Evolutionary conservation across 2,329 filamentous ascomycete species (phyloP).

Genomic region (Calonectria pauciramosa): DNA sequence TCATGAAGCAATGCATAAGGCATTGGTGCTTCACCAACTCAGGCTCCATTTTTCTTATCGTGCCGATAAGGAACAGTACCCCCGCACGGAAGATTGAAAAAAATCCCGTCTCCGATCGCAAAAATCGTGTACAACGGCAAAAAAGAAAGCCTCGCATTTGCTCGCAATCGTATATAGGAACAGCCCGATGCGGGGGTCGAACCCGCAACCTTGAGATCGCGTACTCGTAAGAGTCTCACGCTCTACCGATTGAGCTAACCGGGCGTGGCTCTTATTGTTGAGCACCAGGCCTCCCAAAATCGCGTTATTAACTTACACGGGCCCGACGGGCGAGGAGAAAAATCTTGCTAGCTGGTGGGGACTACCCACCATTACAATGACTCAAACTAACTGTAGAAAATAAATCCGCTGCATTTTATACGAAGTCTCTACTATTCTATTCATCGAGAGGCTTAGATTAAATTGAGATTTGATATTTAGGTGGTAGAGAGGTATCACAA

Average conservation of each 20-base stretch:
- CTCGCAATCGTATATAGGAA: constrained; percentile 36
- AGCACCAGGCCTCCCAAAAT: background rate
- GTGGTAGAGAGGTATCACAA: no score
- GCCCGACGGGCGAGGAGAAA: background rate
- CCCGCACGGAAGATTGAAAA: background rate
- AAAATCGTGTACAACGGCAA: constrained; percentile 33
- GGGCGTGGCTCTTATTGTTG: constrained; percentile 30
- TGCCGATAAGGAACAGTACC: background rate
- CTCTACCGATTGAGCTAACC: constrained; percentile 63
- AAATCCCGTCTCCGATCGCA: background rate
- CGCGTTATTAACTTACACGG: background rate
- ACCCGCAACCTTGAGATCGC: constrained; percentile 69
- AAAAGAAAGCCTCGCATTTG: constrained; percentile 36
- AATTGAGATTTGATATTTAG: no score
- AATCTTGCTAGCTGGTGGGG: background rate
- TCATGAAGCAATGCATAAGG: background rate
- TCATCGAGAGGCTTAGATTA: no score
- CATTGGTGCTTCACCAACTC: background rate
- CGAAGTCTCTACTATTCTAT: no score
- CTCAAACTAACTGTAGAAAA: no score
- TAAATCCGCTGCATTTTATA: no score
- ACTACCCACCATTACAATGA: background rate
- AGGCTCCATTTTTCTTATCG: background rate
- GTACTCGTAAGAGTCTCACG: constrained; percentile 71
- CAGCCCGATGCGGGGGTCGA: constrained; percentile 61